Evolutionary conservation across 2,329 filamentous ascomycete species (phyloP), one percentile per base, ranked within the genome.

Genomic region (Capronia americana): DNA sequence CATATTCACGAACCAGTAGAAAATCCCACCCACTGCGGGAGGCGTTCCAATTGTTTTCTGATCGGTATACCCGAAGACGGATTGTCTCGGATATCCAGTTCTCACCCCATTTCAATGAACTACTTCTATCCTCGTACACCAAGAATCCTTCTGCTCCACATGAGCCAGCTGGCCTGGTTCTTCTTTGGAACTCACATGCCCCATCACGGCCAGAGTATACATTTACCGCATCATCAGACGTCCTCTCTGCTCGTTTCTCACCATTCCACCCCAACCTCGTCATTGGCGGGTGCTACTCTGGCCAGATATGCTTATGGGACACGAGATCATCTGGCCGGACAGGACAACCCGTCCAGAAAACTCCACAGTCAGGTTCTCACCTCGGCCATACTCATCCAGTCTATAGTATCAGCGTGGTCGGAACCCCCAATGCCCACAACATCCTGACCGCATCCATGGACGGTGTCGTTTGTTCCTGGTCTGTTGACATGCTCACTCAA

Each of bases 351-450:
- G 93, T 98, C 5, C 93, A 97, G 74, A 97, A 97, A 80, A 99
- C 95, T 1, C 95, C 95, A 0, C 84, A 99, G 46, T 98, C 94
- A 5, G 94, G 95, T 57, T 93, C 92, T 14, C 70, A 73, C 57
- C 63, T 74, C 23, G 93, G 95, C 14, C 95, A 99, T 78, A 96
- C 95, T 7, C 95, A 99, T 75, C 95, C 95, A 0, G 91, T 99
- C 70, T 99, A 99, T 82, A 93, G 91, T 46, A 88, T 99, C 64
- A 92, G 95, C 69, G 96, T 99, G 63, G 92, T 99, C 57, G 95
- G 95, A 70, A 99, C 96, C 0, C 95, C 98, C 76, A 99, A 99
- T 77, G 95, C 95, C 66, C 97, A 97, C 82, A 99, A 98, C 78
- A 97, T 99, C 76, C 91, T 99, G 73, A 97, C 93, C 38, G 94